These are phyloP conservation scores for Fraxinus latifolia DNA, from an alignment of 305 asterid genomes.

Conservation along the genomic window DNA sequence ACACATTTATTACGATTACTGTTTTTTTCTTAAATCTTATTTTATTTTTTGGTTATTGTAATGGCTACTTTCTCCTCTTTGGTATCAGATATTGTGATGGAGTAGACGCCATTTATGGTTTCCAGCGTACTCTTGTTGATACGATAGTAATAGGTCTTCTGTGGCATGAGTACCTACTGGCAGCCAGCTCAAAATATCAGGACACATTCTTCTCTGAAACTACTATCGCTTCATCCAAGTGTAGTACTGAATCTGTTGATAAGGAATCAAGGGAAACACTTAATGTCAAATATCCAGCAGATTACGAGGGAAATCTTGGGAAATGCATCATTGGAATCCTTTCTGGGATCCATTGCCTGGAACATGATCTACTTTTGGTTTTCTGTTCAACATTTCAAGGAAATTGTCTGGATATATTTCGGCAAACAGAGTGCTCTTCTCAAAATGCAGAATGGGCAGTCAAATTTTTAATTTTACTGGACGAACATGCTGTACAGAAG, in stretches of 20 bases:
- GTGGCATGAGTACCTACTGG: conserved; percentile 72
- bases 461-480: conserved; percentile 57
- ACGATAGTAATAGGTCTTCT: conserved; percentile 62
- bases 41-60: conserved; percentile 15
- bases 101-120: conserved; percentile 39
- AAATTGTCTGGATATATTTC: conserved; percentile 60
- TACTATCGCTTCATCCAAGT: conserved; percentile 37
- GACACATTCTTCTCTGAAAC: conserved; percentile 29
- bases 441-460: conserved; percentile 52
- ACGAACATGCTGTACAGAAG: conserved; percentile 59
- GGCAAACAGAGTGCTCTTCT: conserved; percentile 46
- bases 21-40: conserved; percentile 8
- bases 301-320: conserved; percentile 65
- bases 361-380: conserved; percentile 48
- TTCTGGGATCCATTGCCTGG: conserved; percentile 51
- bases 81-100: conserved; percentile 61
- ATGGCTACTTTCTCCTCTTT: conserved; percentile 25
- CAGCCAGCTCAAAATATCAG: conserved; percentile 45
- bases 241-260: conserved; percentile 36
- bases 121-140: conserved; percentile 52
- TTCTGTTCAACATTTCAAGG: conserved; percentile 67
- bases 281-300: conserved; percentile 46
- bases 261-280: conserved; percentile 52
- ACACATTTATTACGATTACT: conserved; percentile 10
- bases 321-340: conserved; percentile 76